Evolutionary conservation across 257 asterid genomes (phyloP).

Genomic region (Solanum sejunctum): DNA sequence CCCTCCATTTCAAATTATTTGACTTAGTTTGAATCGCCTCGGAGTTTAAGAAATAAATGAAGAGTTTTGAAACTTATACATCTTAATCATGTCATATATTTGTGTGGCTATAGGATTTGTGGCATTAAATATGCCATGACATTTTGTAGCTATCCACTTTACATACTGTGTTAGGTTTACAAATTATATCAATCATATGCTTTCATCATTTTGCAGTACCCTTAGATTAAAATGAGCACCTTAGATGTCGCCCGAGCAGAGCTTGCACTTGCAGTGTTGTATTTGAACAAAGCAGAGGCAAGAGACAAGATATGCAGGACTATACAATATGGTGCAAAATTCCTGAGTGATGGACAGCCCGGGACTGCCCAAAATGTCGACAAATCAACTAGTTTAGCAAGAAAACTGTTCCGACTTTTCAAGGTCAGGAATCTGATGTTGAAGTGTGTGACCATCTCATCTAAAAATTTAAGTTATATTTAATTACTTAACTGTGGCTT

Average conservation of each 20-base stretch:
- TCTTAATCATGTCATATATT: not conserved
- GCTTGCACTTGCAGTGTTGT: slow-evolving; percentile 81
- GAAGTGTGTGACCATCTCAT: not conserved
- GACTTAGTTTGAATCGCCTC: not conserved
- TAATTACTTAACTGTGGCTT: too few species aligned
- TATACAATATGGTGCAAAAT: slow-evolving; percentile 92
- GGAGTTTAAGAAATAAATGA: not conserved
- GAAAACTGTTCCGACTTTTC: slow-evolving; percentile 88
- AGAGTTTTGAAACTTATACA: not conserved
- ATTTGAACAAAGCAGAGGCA: slow-evolving; percentile 94
- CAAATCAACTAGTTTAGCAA: slow-evolving; percentile 83
- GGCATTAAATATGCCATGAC: not conserved
- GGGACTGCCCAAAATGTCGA: slow-evolving; percentile 91
- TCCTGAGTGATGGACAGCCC: slow-evolving; percentile 83
- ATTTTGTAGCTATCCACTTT: not conserved
- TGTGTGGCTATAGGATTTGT: not conserved
- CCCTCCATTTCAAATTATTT: not conserved
- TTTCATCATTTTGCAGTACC: slow-evolving; percentile 20
- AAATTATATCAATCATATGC: not conserved
- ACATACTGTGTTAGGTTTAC: not conserved
- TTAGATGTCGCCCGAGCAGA: slow-evolving; percentile 81
- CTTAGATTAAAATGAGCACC: slow-evolving; percentile 39
- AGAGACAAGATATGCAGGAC: slow-evolving; percentile 99
- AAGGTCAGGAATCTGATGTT: slow-evolving; percentile 36
- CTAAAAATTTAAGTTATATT: not conserved